These are phyloP conservation scores for Sclerospora graminicola DNA, from an alignment of 352 stramenopile genomes.

Conservation along the genomic window DNA sequence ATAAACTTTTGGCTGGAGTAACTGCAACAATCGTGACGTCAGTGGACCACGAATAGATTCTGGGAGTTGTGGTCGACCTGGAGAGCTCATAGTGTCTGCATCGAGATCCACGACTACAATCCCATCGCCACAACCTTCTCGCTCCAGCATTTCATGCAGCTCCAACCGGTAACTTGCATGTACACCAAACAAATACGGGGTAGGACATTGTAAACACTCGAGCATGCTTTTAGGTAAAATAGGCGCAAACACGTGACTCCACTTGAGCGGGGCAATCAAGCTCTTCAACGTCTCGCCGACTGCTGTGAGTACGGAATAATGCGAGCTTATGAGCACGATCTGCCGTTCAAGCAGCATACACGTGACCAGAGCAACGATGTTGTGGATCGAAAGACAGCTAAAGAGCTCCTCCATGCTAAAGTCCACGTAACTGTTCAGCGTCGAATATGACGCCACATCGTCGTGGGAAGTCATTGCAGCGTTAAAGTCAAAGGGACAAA, in stretches of 20 bases:
- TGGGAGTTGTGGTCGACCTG: conserved; percentile 33
- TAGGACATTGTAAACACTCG: conserved; percentile 76
- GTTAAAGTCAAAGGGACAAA: conserved; percentile 58
- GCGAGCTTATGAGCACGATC: conserved; percentile 66
- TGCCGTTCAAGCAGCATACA: conserved; percentile 71
- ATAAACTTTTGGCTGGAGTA: conserved; percentile 64
- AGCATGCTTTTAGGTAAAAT: conserved; percentile 76
- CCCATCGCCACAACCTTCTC: conserved; percentile 60
- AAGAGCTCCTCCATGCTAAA: conserved; percentile 82
- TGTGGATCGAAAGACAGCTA: conserved; percentile 60
- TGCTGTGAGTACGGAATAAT: conserved; percentile 69
- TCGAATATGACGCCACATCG: conserved; percentile 27
- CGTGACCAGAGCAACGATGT: conserved; percentile 57
- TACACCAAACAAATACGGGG: conserved; percentile 79
- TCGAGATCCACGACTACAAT: conserved; percentile 73
- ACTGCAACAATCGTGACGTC: conserved; percentile 36
- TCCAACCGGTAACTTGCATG: conserved; percentile 61
- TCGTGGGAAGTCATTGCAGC: conserved; percentile 14
- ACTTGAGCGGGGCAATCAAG: conserved; percentile 67
- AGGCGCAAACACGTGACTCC: conserved; percentile 81
- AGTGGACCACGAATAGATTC: conserved; percentile 33
- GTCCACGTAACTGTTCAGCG: conserved; percentile 50
- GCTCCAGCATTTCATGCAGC: conserved; percentile 58
- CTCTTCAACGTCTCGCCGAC: conserved; percentile 72
- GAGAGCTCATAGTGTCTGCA: conserved; percentile 39